A percentile compares a stretch with the other conserved stretches of the same genome.
Evolutionary conservation across 129 eudicot species (phyloP).

Genomic region (Flaveria robusta): DNA sequence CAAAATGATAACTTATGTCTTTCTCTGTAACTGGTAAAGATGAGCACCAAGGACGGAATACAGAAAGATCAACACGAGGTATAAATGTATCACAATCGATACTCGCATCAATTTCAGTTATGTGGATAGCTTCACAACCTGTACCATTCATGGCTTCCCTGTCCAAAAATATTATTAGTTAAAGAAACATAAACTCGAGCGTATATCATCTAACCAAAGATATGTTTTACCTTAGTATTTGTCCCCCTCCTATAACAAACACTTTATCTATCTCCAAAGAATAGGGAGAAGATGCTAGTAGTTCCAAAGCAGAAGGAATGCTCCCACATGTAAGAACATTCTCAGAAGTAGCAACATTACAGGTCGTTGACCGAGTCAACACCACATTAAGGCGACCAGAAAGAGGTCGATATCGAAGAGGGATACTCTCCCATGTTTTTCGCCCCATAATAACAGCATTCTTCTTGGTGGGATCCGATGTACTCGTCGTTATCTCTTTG

Average conservation of each 20-base stretch:
- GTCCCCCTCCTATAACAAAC: slow-evolving; percentile 80
- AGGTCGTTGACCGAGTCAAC: slow-evolving; percentile 57
- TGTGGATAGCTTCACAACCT: slow-evolving; percentile 73
- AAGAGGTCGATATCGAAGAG: slow-evolving; percentile 58
- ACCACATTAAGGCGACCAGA: slow-evolving; percentile 79
- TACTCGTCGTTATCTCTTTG: slow-evolving; percentile 54
- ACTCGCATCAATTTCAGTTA: slow-evolving; percentile 56
- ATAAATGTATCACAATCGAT: slow-evolving; percentile 72
- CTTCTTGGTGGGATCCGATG: slow-evolving; percentile 52
- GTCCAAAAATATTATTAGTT: slow-evolving; percentile 21
- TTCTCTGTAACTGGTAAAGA: slow-evolving; percentile 58
- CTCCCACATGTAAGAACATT: slow-evolving; percentile 59
- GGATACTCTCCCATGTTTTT: slow-evolving; percentile 84
- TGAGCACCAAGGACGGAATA: slow-evolving; percentile 68
- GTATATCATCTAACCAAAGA: slow-evolving; percentile 3
- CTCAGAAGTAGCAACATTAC: slow-evolving; percentile 38
- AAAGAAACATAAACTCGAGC: neutral
- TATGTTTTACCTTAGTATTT: slow-evolving; percentile 54
- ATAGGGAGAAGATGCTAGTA: slow-evolving; percentile 60
- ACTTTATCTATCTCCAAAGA: slow-evolving; percentile 53
- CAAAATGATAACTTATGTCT: slow-evolving; percentile 44
- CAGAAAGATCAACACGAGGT: slow-evolving; percentile 56
- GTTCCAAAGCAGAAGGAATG: slow-evolving; percentile 58
- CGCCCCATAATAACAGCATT: slow-evolving; percentile 84
- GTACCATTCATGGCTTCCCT: slow-evolving; percentile 74